Percentiles rank a stretch among this genome's conserved stretches.
phyloP scores from a whole-genome alignment of 2,329 filamentous ascomycete species.

The Aspergillus sp. region DNA sequence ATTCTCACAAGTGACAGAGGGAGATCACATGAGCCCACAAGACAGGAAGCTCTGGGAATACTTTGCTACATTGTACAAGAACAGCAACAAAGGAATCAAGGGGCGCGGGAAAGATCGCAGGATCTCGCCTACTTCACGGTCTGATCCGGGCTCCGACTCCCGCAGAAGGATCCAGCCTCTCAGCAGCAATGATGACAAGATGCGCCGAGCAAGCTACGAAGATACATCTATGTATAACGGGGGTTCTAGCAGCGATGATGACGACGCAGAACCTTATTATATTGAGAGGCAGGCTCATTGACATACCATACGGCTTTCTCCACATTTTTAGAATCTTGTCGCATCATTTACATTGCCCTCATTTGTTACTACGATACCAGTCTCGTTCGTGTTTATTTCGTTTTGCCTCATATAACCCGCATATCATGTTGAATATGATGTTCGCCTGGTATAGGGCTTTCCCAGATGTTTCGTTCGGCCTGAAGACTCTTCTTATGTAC shows the following conservation, averaged over 20 bases:
- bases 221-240: constrained; percentile 35
- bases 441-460: background rate
- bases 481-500: background rate
- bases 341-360: constrained; percentile 9
- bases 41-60: constrained; percentile 82
- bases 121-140: constrained; percentile 37
- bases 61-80: constrained; percentile 87
- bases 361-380: constrained; percentile 22
- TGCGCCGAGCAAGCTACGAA: constrained; percentile 29
- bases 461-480: background rate
- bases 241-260: constrained; percentile 37
- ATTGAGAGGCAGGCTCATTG: constrained; percentile 26
- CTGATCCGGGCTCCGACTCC: constrained; percentile 15
- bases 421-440: background rate
- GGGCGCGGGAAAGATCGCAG: constrained; percentile 80
- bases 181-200: constrained; percentile 30
- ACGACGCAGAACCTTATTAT: constrained; percentile 33
- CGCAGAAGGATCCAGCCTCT: constrained; percentile 24
- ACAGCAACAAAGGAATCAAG: constrained; percentile 98
- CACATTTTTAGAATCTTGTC: background rate
- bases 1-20: constrained; percentile 66
- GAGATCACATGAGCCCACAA: constrained; percentile 63
- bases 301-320: constrained; percentile 1
- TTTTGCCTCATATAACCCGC: background rate
- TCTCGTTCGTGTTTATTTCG: constrained; percentile 11